A percentile compares a stretch with the other conserved stretches of the same genome.
Conservation (phyloP, 2,329 filamentous ascomycete species). For the Chaetomium sp. region DNA sequence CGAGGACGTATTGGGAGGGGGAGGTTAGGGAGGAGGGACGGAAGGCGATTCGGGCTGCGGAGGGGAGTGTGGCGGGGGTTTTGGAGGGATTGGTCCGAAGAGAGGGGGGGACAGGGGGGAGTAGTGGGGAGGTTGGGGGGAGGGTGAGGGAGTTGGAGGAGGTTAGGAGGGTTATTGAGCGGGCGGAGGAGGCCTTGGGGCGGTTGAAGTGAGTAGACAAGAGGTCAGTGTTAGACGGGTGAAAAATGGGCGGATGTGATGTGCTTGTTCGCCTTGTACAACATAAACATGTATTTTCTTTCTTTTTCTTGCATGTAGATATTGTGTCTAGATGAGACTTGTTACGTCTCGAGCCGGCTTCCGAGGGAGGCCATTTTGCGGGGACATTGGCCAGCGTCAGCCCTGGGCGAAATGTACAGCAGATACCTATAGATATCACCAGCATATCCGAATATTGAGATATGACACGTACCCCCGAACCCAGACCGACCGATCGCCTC, state of each 20-base stretch:
- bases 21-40: conserved; percentile 62
- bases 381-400: conserved; percentile 13
- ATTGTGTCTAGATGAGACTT: conserved; percentile 3
- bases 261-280: conserved; percentile 7
- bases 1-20: conserved; percentile 55
- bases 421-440: conserved; percentile 3
- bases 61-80: conserved; percentile 45
- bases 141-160: conserved; percentile 32
- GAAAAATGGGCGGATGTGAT: neutral
- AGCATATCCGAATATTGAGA: conserved; percentile 9
- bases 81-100: conserved; percentile 30
- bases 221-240: too few species aligned
- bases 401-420: neutral
- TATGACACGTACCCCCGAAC: conserved; percentile 12
- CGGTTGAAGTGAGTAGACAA: conserved; percentile 36
- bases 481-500: neutral
- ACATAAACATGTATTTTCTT: conserved; percentile 13
- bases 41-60: conserved; percentile 52
- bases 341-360: neutral
- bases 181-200: conserved; percentile 43
- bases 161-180: conserved; percentile 40
- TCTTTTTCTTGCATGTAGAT: conserved; percentile 15
- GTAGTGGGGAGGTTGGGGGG: conserved; percentile 16
- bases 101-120: conserved; percentile 20
- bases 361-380: neutral